Evolutionary conservation across 2,329 filamentous ascomycete species (phyloP).

Genomic region (Fusarium vanettenii): DNA sequence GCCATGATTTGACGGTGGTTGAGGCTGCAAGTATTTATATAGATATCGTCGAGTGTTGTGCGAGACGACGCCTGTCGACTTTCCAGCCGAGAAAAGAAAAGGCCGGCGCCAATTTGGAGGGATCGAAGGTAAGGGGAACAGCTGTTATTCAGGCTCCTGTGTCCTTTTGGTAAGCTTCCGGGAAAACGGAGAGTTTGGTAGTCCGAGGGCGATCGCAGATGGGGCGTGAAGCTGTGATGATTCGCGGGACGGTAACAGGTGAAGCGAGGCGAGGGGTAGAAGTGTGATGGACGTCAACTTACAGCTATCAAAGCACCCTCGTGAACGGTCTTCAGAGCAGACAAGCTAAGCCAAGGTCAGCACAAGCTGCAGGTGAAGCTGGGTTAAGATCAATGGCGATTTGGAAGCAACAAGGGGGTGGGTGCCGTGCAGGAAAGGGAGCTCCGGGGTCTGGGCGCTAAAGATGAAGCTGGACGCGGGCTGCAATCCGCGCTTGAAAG

Average conservation of each 20-base stretch:
- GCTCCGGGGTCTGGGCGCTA: slow-evolving; percentile 31
- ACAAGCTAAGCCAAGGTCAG: slow-evolving; percentile 30
- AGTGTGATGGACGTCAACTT: slow-evolving; percentile 26
- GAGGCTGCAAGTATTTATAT: not conserved
- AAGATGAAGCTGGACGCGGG: slow-evolving; percentile 39
- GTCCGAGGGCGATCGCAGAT: not conserved
- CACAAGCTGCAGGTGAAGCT: slow-evolving; percentile 22
- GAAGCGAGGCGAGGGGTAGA: slow-evolving; percentile 10
- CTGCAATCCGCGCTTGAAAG: slow-evolving; percentile 43
- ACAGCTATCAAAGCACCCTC: slow-evolving; percentile 33
- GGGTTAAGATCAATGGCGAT: slow-evolving; percentile 21
- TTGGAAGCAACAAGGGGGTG: slow-evolving; percentile 27
- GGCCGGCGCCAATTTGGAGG: slow-evolving; percentile 78
- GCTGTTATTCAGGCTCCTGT: slow-evolving; percentile 70
- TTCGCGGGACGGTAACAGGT: not conserved
- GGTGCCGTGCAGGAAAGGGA: slow-evolving; percentile 29
- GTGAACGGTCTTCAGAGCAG: slow-evolving; percentile 10
- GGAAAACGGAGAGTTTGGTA: slow-evolving; percentile 51
- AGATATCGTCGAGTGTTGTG: slow-evolving; percentile 17
- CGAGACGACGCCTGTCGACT: slow-evolving; percentile 63
- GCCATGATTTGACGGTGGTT: slow-evolving; percentile 67
- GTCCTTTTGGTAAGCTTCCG: slow-evolving; percentile 70
- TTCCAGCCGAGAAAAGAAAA: slow-evolving; percentile 74
- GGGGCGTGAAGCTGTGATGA: not conserved
- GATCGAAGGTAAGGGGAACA: slow-evolving; percentile 70